Evolutionary conservation across 2,329 filamentous ascomycete genomes (phyloP).

Genomic region (Cercospora sp.): DNA sequence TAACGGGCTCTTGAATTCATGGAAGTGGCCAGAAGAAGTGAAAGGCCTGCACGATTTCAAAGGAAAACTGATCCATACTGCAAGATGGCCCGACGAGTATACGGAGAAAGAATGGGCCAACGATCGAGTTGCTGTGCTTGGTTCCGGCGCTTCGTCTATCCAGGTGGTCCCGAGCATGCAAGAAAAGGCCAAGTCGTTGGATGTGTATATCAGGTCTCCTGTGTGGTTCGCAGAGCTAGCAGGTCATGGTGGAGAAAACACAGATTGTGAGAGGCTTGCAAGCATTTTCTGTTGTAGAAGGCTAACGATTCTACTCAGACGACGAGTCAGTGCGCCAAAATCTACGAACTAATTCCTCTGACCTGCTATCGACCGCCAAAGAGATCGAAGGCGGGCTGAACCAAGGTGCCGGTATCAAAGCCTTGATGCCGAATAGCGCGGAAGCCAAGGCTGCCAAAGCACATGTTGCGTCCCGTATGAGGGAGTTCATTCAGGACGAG

Average conservation of each 20-base stretch:
- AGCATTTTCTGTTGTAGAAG: no score
- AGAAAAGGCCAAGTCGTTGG: neutral
- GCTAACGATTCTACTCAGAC: neutral
- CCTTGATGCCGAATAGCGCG: constrained; percentile 10
- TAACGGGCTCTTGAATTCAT: neutral
- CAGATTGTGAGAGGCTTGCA: neutral
- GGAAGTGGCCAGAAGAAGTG: neutral
- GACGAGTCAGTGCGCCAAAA: neutral
- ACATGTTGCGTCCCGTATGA: neutral
- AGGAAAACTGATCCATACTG: neutral
- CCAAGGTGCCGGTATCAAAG: constrained; percentile 15
- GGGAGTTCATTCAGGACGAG: neutral
- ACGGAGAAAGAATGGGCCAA: neutral
- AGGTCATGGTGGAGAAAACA: neutral
- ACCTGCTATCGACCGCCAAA: constrained; percentile 7
- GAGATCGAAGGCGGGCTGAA: constrained; percentile 16
- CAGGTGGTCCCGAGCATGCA: neutral
- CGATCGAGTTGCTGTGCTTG: neutral
- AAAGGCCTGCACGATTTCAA: neutral
- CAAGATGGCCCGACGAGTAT: neutral
- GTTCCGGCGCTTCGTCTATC: neutral
- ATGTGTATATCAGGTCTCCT: neutral
- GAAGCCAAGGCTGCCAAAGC: neutral
- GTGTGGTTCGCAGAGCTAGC: neutral
- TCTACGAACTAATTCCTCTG: neutral